Conservation (phyloP, 345 rosid genomes). For the Ailanthus altissimus region DNA sequence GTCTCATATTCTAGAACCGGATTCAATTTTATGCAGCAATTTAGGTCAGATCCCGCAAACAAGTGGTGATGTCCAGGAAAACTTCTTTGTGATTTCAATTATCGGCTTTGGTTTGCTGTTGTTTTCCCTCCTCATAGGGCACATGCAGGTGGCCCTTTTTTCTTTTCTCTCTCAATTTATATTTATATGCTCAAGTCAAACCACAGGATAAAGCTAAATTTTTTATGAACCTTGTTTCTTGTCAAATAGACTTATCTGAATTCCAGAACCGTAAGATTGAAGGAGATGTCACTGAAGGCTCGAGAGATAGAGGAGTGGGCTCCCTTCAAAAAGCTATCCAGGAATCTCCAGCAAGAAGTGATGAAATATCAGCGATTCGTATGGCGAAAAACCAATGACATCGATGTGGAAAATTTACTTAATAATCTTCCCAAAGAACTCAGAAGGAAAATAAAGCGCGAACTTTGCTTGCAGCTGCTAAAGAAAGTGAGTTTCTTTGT, state of each 20-base stretch:
- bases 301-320: not conserved
- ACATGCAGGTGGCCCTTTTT: not conserved
- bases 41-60: constrained; percentile 9
- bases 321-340: not conserved
- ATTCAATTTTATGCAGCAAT: not conserved
- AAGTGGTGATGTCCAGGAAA: constrained; percentile 5
- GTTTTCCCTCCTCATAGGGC: constrained; percentile 8
- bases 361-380: not conserved
- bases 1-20: too few relatives aligned
- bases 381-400: constrained; percentile 60
- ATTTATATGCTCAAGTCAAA: too few relatives aligned
- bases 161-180: too few relatives aligned
- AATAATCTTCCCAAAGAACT: constrained; percentile 68
- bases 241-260: not conserved
- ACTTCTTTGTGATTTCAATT: constrained; percentile 10
- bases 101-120: not conserved
- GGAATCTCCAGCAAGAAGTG: not conserved
- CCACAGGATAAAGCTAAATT: too few relatives aligned
- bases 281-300: not conserved
- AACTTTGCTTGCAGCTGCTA: constrained; percentile 71
- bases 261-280: not conserved
- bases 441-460: constrained; percentile 71
- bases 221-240: too few relatives aligned
- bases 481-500: constrained; percentile 45
- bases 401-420: constrained; percentile 61